A percentile compares a stretch with the other conserved stretches of the same genome.
These are phyloP conservation scores for Dimocarpus longan DNA, from an alignment of 345 rosid species.

Conservation along the genomic window DNA sequence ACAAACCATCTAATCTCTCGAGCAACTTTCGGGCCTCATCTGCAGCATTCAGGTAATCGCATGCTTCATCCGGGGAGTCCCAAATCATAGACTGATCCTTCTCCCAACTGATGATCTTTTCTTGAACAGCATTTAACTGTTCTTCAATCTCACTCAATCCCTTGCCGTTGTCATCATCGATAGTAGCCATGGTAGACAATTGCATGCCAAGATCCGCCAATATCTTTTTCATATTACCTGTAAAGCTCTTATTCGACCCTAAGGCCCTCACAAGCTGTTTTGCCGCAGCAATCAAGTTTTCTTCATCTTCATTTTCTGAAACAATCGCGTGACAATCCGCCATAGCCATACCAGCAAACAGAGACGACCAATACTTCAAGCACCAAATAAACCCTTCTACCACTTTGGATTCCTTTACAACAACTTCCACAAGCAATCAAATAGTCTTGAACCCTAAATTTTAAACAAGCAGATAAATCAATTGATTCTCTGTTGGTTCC, in stretches of 20 bases:
- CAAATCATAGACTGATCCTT: conserved; percentile 77
- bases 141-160: conserved; percentile 45
- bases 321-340: conserved; percentile 38
- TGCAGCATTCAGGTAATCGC: conserved; percentile 54
- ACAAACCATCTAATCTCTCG: conserved; percentile 51
- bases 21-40: conserved; percentile 58
- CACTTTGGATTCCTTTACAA: not conserved
- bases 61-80: conserved; percentile 58
- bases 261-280: conserved; percentile 55
- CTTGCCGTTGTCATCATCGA: conserved; percentile 35
- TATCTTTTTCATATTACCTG: conserved; percentile 52
- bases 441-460: conserved; percentile 1
- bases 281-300: conserved; percentile 66
- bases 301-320: conserved; percentile 52
- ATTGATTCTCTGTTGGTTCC: not conserved
- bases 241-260: conserved; percentile 60
- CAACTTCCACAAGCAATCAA: not conserved
- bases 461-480: conserved; percentile 9
- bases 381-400: not conserved
- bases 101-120: conserved; percentile 71
- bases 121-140: conserved; percentile 52
- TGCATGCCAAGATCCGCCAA: conserved; percentile 62
- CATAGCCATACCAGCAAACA: conserved; percentile 41
- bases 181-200: conserved; percentile 48
- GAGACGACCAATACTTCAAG: not conserved